These are phyloP conservation scores for Platanthera guangdongensis DNA, from an alignment of 106 monocot genomes.

Conservation along the genomic window DNA sequence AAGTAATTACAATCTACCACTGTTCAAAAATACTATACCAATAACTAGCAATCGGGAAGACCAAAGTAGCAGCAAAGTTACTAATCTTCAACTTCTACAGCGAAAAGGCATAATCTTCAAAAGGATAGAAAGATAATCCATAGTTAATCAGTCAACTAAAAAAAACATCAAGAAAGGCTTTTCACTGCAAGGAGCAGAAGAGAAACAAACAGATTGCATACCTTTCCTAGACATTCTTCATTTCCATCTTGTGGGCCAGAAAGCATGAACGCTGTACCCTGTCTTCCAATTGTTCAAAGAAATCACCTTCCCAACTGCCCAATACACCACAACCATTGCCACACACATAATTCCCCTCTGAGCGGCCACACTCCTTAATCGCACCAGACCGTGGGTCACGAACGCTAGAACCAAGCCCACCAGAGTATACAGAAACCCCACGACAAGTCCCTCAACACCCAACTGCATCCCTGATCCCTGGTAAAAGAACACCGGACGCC, in stretches of 20 bases:
- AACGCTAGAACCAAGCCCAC: conserved; percentile 78
- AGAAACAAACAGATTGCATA: background rate
- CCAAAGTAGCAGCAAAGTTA: background rate
- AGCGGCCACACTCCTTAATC: conserved; percentile 26
- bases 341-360: conserved; percentile 68
- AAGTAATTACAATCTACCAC: background rate
- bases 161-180: background rate
- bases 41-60: background rate
- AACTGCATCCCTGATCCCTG: conserved; percentile 97
- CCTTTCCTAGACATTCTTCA: conserved; percentile 9
- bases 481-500: conserved; percentile 71
- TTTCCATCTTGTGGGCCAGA: conserved; percentile 79
- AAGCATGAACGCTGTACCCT: conserved; percentile 85
- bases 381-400: conserved; percentile 57
- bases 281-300: conserved; percentile 98
- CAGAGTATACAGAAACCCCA: conserved; percentile 76
- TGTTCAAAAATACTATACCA: background rate
- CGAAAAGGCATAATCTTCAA: background rate
- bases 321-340: conserved; percentile 57
- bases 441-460: conserved; percentile 79
- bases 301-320: conserved; percentile 90
- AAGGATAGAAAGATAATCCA: background rate
- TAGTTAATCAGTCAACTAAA: background rate
- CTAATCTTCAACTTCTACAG: background rate
- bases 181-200: background rate